Evolutionary conservation across 352 stramenopile species (phyloP).

Genomic region (Phytophthora idaei): DNA sequence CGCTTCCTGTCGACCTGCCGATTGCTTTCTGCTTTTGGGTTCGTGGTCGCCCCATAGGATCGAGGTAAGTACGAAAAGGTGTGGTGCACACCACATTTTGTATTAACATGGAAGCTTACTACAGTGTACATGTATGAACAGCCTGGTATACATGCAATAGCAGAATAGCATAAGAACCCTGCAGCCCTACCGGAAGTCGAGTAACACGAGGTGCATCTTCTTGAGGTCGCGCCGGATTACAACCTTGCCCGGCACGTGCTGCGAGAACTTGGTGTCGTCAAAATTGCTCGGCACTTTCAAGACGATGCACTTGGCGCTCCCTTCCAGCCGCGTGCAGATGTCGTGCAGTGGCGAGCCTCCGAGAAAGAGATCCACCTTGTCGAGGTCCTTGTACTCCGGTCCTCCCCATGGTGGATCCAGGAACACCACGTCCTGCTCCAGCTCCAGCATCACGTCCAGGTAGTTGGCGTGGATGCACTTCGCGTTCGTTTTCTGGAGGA

Average conservation of each 20-base stretch:
- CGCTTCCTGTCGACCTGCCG: slow-evolving; percentile 21
- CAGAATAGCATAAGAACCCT: neutral
- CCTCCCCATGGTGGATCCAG: slow-evolving; percentile 85
- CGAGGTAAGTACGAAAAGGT: slow-evolving; percentile 9
- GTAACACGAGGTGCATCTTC: slow-evolving; percentile 80
- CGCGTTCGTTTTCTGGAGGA: slow-evolving; percentile 66
- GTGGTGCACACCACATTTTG: slow-evolving; percentile 14
- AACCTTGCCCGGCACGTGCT: slow-evolving; percentile 59
- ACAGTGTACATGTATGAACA: slow-evolving; percentile 1
- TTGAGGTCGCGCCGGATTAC: slow-evolving; percentile 69
- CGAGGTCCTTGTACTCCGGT: slow-evolving; percentile 78
- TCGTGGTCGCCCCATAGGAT: slow-evolving; percentile 11
- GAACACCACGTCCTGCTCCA: slow-evolving; percentile 84
- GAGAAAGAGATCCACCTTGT: slow-evolving; percentile 75
- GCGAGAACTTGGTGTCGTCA: slow-evolving; percentile 73
- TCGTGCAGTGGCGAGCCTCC: slow-evolving; percentile 64
- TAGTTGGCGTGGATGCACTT: slow-evolving; percentile 69
- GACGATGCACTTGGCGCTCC: slow-evolving; percentile 60
- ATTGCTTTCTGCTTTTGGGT: slow-evolving; percentile 32
- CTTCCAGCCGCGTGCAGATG: slow-evolving; percentile 59
- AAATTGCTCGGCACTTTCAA: slow-evolving; percentile 88
- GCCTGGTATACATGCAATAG: slow-evolving; percentile 1
- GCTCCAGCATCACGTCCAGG: slow-evolving; percentile 69
- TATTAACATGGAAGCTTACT: neutral
- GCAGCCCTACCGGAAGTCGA: slow-evolving; percentile 54